Base-by-base conservation (phyloP, 2,329 filamentous ascomycete genomes). In the Fusarium sp. region DNA sequence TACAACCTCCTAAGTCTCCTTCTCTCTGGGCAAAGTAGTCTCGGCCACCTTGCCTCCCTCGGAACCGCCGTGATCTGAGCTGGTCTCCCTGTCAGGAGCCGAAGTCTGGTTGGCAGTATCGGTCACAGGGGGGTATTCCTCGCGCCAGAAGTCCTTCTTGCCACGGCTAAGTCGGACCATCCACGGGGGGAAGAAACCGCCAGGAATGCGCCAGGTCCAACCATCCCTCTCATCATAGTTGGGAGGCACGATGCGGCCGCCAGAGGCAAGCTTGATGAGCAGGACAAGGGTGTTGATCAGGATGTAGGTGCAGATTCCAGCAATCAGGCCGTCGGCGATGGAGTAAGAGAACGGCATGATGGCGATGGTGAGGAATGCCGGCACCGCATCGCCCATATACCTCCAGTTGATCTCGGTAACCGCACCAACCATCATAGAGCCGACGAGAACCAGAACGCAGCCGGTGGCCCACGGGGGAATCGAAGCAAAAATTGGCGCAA, bases 321-420 rank as follows among this genome's bases (percentile, higher is more conserved):
- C 92, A 73, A 97, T 97, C 15, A 97, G 85, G 50, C 94, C 94
- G 76, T 97, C 93, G 12, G 94, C 93, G 76, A 97, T 96, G 43
- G 90, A 93, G 84, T 96, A 97, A 2, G 92, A 94, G 81, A 97
- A 96, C 0, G 94, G 94, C 94, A 97, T 97, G 65, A 95, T 82
- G 62, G 91, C 89, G 68, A 97, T 92, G 54, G 92, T 94, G 39
- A 97, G 83, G 82, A 97, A 97, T 4, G 94, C 93, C 0, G 94
- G 94, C 27, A 97, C 86, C 1, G 93, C 91, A 78, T 97, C 94
- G 56, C 94, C 94, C 65, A 94, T 85, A 80, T 97, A 97, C 48
- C 85, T 85, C 94, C 94, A 97, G 85, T 97, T 97, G 84, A 97
- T 95, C 69, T 96, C 92, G 15, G 88, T 89, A 13, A 92, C 92